Conservation (phyloP, 2,329 filamentous ascomycete species). For the Dothideomycetidae sp. region DNA sequence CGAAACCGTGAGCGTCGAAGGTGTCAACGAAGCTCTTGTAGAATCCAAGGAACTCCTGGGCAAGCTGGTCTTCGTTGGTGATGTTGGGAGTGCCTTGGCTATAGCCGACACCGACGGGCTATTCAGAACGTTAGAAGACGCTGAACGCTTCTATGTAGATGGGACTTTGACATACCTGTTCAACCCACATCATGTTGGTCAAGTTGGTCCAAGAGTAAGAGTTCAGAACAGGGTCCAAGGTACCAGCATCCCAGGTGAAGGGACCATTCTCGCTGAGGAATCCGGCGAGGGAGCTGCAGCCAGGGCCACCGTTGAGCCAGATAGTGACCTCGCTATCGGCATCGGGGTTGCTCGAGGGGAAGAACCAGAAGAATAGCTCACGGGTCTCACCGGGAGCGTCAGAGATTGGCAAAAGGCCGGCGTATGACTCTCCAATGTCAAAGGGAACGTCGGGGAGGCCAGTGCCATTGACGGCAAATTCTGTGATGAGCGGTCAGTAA, state of each 20-base stretch:
- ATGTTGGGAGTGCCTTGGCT: constrained; percentile 31
- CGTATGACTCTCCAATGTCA: constrained; percentile 22
- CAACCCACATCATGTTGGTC: constrained; percentile 60
- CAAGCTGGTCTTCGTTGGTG: constrained; percentile 33
- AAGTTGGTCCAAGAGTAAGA: constrained; percentile 42
- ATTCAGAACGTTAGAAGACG: no score
- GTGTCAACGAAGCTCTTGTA: constrained; percentile 41
- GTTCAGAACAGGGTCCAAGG: constrained; percentile 27
- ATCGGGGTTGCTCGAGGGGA: constrained; percentile 35
- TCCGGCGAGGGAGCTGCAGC: constrained; percentile 30
- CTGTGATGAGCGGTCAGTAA: constrained; percentile 9
- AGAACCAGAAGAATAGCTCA: constrained; percentile 43
- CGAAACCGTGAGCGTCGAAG: constrained; percentile 43
- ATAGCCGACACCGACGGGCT: constrained; percentile 35
- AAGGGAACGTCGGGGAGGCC: constrained; percentile 23
- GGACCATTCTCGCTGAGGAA: constrained; percentile 31
- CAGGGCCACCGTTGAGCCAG: constrained; percentile 28
- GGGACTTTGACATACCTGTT: no score
- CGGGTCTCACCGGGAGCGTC: constrained; percentile 30
- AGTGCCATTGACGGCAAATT: constrained; percentile 18
- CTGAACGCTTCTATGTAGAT: constrained; percentile 7
- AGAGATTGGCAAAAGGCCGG: constrained; percentile 39
- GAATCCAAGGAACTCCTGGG: constrained; percentile 33
- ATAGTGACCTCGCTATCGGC: constrained; percentile 37
- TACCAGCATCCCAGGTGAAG: constrained; percentile 31